phyloP scores from a whole-genome alignment of 345 rosid species.

The Rhodomyrtus tomentosa region DNA sequence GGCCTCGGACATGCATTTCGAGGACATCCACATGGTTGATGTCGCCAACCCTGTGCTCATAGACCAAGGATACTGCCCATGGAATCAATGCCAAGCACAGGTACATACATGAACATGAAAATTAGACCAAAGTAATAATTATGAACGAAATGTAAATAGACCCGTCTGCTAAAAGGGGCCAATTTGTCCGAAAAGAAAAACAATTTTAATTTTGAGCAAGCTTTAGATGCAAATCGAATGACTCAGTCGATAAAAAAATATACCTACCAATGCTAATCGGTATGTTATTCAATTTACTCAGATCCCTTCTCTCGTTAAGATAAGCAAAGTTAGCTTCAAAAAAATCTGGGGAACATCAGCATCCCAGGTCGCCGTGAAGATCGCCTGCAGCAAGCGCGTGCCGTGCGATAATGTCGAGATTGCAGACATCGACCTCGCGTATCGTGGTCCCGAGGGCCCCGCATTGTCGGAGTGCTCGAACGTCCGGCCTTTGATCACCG shows the following conservation, averaged over 20 bases:
- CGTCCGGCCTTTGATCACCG: constrained; percentile 1
- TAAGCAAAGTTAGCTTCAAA: constrained; percentile 37
- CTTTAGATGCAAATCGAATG: too few relatives aligned
- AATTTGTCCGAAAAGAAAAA: too few relatives aligned
- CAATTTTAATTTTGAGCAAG: not conserved
- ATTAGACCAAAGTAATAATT: not conserved
- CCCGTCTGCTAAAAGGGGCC: not conserved
- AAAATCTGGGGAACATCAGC: constrained; percentile 35
- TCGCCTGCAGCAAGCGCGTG: constrained; percentile 33
- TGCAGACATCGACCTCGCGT: not conserved
- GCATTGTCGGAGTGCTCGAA: constrained; percentile 1
- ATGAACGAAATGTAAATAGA: not conserved
- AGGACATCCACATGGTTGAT: constrained; percentile 14
- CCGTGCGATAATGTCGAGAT: constrained; percentile 14
- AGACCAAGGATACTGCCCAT: constrained; percentile 25
- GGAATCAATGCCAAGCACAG: constrained; percentile 1
- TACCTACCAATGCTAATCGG: not conserved
- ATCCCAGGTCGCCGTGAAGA: constrained; percentile 24
- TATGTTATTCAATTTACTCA: not conserved
- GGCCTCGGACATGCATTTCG: constrained; percentile 21
- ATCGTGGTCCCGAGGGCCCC: not conserved
- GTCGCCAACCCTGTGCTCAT: constrained; percentile 22
- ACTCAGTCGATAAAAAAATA: not conserved
- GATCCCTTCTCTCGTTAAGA: constrained; percentile 4
- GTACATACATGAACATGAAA: not conserved